Evolutionary conservation across 192 early-diverging fungal species (phyloP).

Genomic region (Umbelopsis isabellina): DNA sequence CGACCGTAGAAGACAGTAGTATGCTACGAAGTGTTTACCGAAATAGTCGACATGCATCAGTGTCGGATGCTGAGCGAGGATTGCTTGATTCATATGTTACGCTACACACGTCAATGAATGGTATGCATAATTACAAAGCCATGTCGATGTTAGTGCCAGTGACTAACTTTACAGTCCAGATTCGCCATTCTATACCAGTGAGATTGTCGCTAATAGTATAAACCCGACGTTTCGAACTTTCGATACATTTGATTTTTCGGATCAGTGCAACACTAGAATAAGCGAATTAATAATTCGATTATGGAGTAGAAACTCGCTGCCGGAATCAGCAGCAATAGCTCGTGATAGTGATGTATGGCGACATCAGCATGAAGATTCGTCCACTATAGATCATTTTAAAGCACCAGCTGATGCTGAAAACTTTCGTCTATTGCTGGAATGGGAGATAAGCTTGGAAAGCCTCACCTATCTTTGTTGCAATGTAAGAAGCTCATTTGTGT

Average conservation of each 20-base stretch:
- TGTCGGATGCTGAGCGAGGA: slow-evolving; percentile 17
- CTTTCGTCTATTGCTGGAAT: slow-evolving; percentile 45
- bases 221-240: slow-evolving; percentile 39
- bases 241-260: slow-evolving; percentile 3
- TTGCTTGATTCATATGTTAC: slow-evolving; percentile 50
- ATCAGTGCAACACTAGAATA: slow-evolving; percentile 30
- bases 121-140: slow-evolving; percentile 18
- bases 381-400: background rate
- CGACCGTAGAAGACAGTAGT: slow-evolving; percentile 30
- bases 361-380: background rate
- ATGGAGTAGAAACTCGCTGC: slow-evolving; percentile 34
- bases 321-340: slow-evolving; percentile 27
- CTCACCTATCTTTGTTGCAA: slow-evolving; percentile 47
- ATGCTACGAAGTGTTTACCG: background rate
- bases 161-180: background rate
- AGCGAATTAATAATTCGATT: slow-evolving; percentile 25
- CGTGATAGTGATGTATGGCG: background rate
- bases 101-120: slow-evolving; percentile 37
- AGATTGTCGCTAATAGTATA: slow-evolving; percentile 39
- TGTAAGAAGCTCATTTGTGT: slow-evolving; percentile 28
- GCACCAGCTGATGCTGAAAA: background rate
- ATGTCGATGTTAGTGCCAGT: background rate
- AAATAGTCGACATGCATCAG: slow-evolving; percentile 1
- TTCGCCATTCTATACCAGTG: slow-evolving; percentile 34
- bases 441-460: slow-evolving; percentile 49